These are phyloP conservation scores for Aspergillaceae sp. DNA, from an alignment of 2,329 filamentous ascomycete species.

Conservation along the genomic window DNA sequence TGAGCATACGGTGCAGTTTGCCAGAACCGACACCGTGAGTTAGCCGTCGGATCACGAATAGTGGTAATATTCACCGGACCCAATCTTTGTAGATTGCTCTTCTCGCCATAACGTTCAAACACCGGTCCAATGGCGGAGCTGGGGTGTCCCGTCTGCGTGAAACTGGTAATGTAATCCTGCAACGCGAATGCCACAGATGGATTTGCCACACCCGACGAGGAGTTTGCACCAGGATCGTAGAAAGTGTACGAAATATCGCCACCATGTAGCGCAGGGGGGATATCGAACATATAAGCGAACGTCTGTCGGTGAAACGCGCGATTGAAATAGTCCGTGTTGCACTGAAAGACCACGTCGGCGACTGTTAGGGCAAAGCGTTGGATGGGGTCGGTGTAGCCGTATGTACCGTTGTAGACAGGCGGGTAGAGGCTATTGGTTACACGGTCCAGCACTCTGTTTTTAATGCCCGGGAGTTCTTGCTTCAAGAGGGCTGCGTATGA, in stretches of 20 bases:
- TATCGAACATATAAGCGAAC: conserved; percentile 46
- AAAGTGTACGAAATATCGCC: conserved; percentile 47
- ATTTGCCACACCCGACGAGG: conserved; percentile 22
- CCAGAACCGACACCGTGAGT: conserved; percentile 46
- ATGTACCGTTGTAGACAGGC: conserved; percentile 39
- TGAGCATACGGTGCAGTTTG: conserved; percentile 39
- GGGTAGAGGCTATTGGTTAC: conserved; percentile 46
- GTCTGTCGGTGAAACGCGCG: conserved; percentile 43
- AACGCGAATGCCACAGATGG: conserved; percentile 25
- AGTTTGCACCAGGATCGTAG: conserved; percentile 32
- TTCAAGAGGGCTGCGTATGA: conserved; percentile 13
- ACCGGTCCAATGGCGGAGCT: conserved; percentile 28
- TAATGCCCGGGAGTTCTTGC: conserved; percentile 15
- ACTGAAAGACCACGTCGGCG: conserved; percentile 40
- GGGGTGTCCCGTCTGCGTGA: conserved; percentile 27
- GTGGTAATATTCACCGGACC: conserved; percentile 35
- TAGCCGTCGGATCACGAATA: conserved; percentile 39
- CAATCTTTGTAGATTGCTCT: conserved; percentile 38
- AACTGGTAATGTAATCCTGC: conserved; percentile 33
- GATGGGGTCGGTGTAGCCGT: conserved; percentile 40
- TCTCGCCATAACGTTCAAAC: conserved; percentile 41
- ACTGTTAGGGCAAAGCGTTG: conserved; percentile 35
- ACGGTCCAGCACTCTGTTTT: conserved; percentile 29
- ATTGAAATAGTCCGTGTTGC: conserved; percentile 48
- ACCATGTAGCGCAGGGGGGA: conserved; percentile 47